A percentile compares a stretch with the other conserved stretches of the same genome.
Evolutionary conservation across 2,329 filamentous ascomycete species (phyloP).

Genomic region (Penicillium capsulatum): DNA sequence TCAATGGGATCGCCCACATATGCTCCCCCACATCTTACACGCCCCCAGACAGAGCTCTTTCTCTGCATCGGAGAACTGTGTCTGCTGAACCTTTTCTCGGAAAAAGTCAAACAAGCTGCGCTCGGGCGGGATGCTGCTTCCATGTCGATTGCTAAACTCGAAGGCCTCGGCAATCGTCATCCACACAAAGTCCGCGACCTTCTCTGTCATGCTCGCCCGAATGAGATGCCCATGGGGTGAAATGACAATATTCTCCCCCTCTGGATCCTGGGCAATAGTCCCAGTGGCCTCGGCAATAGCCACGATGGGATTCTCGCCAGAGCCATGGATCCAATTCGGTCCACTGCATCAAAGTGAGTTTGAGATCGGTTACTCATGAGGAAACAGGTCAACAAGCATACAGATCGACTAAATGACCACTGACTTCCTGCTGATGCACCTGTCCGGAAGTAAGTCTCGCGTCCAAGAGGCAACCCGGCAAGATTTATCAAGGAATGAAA

Average conservation of each 20-base stretch:
- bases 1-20: constrained; percentile 60
- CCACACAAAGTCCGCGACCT: constrained; percentile 51
- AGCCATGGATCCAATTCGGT: constrained; percentile 64
- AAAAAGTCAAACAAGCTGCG: constrained; percentile 58
- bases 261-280: constrained; percentile 50
- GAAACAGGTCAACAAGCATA: constrained; percentile 32
- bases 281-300: constrained; percentile 52
- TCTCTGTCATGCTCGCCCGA: constrained; percentile 28
- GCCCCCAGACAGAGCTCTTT: constrained; percentile 51
- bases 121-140: constrained; percentile 48
- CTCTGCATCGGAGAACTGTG: constrained; percentile 37
- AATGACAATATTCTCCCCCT: constrained; percentile 49
- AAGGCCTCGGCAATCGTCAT: constrained; percentile 57
- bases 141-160: constrained; percentile 53
- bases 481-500: too few relatives aligned
- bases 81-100: constrained; percentile 45
- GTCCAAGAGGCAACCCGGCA: not conserved
- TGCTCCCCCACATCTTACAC: constrained; percentile 59
- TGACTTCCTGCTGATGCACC: constrained; percentile 48
- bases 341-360: constrained; percentile 47
- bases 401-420: constrained; percentile 55
- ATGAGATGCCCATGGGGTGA: constrained; percentile 46
- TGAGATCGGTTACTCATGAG: constrained; percentile 2
- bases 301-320: constrained; percentile 56
- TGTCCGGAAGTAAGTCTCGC: constrained; percentile 18